Evolutionary conservation across 306 rosid genomes (phyloP).

Genomic region (Prunus mongolica): DNA sequence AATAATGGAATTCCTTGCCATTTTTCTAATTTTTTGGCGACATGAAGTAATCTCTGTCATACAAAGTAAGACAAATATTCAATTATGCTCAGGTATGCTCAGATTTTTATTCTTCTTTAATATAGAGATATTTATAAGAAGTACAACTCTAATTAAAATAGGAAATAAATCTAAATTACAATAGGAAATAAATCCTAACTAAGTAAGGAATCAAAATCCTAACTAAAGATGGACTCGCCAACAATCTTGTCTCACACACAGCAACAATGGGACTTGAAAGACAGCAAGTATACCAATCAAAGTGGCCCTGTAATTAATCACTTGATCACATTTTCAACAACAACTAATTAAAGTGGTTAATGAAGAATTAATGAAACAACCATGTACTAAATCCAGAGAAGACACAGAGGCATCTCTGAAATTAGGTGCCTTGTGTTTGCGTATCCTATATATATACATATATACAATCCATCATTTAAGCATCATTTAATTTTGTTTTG

Average conservation of each 20-base stretch:
- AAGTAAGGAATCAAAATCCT: no score
- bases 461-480: background rate
- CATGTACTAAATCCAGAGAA: no score
- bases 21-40: background rate
- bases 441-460: no score
- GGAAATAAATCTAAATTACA: no score
- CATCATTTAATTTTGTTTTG: background rate
- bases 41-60: background rate
- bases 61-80: no score
- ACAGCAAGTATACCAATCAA: slow-evolving; percentile 17
- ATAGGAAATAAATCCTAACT: no score
- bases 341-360: background rate
- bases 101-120: no score
- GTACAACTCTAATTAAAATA: no score
- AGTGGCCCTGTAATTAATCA: background rate
- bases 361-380: background rate
- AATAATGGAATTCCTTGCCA: background rate
- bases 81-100: no score
- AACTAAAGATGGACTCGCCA: no score
- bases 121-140: no score
- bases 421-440: no score
- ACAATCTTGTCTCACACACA: slow-evolving; percentile 19
- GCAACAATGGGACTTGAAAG: slow-evolving; percentile 6
- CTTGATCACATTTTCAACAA: background rate
- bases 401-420: background rate